These are phyloP conservation scores for Aurantiochytrium sp. DNA, from an alignment of 108 stramenopile genomes.

Conservation along the genomic window DNA sequence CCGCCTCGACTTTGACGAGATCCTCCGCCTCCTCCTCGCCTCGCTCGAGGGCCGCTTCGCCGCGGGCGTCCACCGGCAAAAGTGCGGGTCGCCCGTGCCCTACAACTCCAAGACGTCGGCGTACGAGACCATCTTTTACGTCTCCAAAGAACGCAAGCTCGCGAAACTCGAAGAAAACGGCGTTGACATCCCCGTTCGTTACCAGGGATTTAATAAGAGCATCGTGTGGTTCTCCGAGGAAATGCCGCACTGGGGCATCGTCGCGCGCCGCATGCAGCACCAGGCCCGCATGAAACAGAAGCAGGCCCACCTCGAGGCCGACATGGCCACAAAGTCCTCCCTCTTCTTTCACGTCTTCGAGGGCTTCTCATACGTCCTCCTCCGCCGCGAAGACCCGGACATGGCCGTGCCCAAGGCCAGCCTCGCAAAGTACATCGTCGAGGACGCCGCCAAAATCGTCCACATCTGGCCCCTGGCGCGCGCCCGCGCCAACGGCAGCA, in stretches of 20 bases:
- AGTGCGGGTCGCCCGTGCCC: constrained; percentile 17
- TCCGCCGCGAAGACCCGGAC: neutral
- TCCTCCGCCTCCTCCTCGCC: constrained; percentile 13
- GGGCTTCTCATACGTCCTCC: constrained; percentile 25
- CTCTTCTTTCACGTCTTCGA: constrained; percentile 22
- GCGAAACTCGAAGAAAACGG: neutral
- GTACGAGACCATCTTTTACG: constrained; percentile 7
- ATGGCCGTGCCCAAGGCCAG: neutral
- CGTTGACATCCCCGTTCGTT: constrained; percentile 6
- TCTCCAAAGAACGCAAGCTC: constrained; percentile 32
- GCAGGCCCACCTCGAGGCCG: neutral
- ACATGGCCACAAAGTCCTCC: constrained; percentile 16
- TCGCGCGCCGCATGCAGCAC: constrained; percentile 29
- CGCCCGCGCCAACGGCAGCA: neutral
- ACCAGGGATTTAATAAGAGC: neutral
- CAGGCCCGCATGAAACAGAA: constrained; percentile 28
- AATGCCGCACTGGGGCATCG: constrained; percentile 2
- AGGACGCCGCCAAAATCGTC: constrained; percentile 8
- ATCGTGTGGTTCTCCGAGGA: neutral
- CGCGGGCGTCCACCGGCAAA: neutral
- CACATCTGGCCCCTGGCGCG: constrained; percentile 15
- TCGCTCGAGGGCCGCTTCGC: constrained; percentile 7
- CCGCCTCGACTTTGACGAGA: neutral
- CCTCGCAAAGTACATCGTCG: constrained; percentile 10
- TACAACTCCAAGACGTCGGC: neutral